Base-by-base conservation (phyloP, 805 yeast species). In the Ascoidea tarda region DNA sequence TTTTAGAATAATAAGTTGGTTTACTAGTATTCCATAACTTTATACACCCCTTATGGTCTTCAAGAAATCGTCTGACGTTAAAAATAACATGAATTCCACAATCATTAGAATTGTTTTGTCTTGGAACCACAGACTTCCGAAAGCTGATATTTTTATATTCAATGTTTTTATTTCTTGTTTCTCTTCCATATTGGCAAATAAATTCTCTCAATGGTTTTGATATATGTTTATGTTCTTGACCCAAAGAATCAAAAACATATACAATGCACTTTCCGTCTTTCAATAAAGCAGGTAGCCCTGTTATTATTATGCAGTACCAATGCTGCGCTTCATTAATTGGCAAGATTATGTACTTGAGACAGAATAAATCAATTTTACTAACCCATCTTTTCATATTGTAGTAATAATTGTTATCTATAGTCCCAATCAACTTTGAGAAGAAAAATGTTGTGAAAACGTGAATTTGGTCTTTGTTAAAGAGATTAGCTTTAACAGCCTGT, bases 11-110 rank as follows among this genome's bases (percentile, higher is more conserved):
- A 14, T 57, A 56, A 51, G 52, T 61, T 5, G 53, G 50, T 16
- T 54, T 59, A 5, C 62, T 16, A 16, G 33, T 53, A 53, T 67
- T 63, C 86, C 86, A 80, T 8, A 76, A 57, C 46, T 63, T 62
- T 48, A 76, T 67, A 51, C 87, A 81, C 31, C 63, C 69, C 0
- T 59, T 59, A 0, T 80, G 77, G 46, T 76, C 66, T 31, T 68
- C 67, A 49, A 83, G 69, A 66, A 87, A 81, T 56, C 74, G 77
- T 53, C 72, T 70, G 10, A 82, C 74, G 59, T 85, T 89, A 59
- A 82, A 82, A 14, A 93, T 82, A 1, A 91, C 86, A 67, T 87
- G 96, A 21, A 93, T 79, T 1, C 99, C 99, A 69, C 99, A 93
- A 64, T 93, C 99, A 62, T 89, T 86, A 67, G 82, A 81, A 63